These are phyloP conservation scores for Cyberlindnera sargentensis DNA, from an alignment of 805 yeast species.

Conservation along the genomic window DNA sequence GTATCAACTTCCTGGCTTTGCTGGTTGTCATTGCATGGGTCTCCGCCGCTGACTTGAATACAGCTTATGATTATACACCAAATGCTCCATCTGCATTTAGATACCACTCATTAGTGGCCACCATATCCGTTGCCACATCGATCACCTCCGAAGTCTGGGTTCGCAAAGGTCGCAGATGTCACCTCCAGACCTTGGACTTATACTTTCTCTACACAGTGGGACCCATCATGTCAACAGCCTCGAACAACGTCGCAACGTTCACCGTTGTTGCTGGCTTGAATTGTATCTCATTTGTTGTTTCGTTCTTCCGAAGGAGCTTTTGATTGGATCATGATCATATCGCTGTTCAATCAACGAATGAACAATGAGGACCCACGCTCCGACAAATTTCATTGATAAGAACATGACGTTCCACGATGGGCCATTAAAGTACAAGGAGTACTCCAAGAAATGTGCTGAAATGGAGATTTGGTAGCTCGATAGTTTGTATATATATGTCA, in stretches of 20 bases:
- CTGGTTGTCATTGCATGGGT: constrained; percentile 13
- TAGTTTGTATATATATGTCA: no score
- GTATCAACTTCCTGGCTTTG: constrained; percentile 12
- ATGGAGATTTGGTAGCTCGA: not conserved
- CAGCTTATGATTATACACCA: constrained; percentile 29
- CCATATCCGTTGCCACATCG: constrained; percentile 32
- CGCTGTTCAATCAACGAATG: constrained; percentile 25
- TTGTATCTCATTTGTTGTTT: constrained; percentile 24
- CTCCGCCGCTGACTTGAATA: constrained; percentile 24
- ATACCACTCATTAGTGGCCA: constrained; percentile 33
- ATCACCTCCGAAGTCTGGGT: constrained; percentile 31
- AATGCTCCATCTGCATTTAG: constrained; percentile 34
- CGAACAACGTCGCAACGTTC: constrained; percentile 29
- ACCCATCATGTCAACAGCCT: constrained; percentile 30
- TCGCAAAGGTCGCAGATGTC: constrained; percentile 36
- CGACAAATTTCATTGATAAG: constrained; percentile 4
- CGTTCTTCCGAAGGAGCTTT: constrained; percentile 29
- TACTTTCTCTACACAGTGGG: constrained; percentile 28
- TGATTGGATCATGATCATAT: constrained; percentile 32
- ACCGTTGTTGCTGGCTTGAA: constrained; percentile 29
- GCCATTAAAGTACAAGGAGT: constrained; percentile 8
- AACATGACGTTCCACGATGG: constrained; percentile 8
- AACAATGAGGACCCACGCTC: constrained; percentile 4
- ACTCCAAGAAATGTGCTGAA: constrained; percentile 7
- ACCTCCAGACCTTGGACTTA: constrained; percentile 35